Conservation (phyloP, 2,329 filamentous ascomycete genomes). For the Truncatella angustata region DNA sequence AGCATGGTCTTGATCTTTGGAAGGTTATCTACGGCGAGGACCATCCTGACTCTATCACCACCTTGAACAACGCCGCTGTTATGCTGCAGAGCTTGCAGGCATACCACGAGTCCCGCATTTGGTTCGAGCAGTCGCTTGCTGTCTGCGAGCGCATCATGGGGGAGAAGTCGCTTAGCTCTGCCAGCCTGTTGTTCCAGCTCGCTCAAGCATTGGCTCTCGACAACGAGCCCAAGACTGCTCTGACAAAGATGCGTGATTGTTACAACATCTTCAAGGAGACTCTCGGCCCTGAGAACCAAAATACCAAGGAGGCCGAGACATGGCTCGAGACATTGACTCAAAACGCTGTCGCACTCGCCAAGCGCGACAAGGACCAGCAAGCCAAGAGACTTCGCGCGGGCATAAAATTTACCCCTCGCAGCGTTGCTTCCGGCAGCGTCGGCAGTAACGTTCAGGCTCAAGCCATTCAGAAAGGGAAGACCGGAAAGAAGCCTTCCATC, state of each 20-base stretch:
- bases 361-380: conserved; percentile 85
- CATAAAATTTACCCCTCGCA: conserved; percentile 65
- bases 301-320: conserved; percentile 95
- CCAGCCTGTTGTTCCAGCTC: conserved; percentile 94
- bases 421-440: conserved; percentile 56
- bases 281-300: conserved; percentile 87
- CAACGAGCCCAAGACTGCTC: conserved; percentile 87
- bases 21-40: conserved; percentile 93
- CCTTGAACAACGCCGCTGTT: conserved; percentile 96
- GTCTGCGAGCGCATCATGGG: conserved; percentile 91
- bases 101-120: conserved; percentile 90
- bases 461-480: conserved; percentile 17
- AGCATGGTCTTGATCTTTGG: conserved; percentile 92
- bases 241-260: conserved; percentile 91
- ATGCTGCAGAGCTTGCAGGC: conserved; percentile 97
- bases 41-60: conserved; percentile 97
- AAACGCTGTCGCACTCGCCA: conserved; percentile 91
- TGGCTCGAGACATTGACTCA: conserved; percentile 97
- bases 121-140: conserved; percentile 91
- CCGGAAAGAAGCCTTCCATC: conserved; percentile 41
- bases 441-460: conserved; percentile 33
- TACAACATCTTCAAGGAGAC: conserved; percentile 92
- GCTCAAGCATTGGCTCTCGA: conserved; percentile 95
- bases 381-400: conserved; percentile 68
- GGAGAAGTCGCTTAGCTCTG: conserved; percentile 85